phyloP scores from a whole-genome alignment of 1,139 yeast species.

The Zygosaccharomyces sapae region DNA sequence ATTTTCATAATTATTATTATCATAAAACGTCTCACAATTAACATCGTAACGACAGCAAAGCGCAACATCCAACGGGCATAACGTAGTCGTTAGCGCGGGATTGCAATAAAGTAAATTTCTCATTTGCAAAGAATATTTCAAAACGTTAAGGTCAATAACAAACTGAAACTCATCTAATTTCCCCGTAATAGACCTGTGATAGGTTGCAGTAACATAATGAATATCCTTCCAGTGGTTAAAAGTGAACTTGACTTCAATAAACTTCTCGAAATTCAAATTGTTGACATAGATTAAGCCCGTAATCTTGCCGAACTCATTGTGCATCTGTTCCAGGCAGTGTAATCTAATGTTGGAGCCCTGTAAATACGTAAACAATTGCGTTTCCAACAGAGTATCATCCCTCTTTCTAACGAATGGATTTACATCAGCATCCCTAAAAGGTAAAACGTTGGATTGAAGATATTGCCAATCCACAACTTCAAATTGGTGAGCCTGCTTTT shows the following conservation, averaged over 20 bases:
- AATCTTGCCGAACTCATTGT: slow-evolving; percentile 19
- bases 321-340: slow-evolving; percentile 19
- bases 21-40: slow-evolving; percentile 33
- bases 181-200: slow-evolving; percentile 24
- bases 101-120: slow-evolving; percentile 24
- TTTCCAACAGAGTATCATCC: slow-evolving; percentile 12
- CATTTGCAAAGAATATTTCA: slow-evolving; percentile 33
- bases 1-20: slow-evolving; percentile 33
- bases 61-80: slow-evolving; percentile 25
- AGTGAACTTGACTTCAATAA: slow-evolving; percentile 32
- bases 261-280: slow-evolving; percentile 33
- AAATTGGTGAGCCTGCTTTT: neutral
- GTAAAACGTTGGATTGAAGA: slow-evolving; percentile 11
- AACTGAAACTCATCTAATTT: slow-evolving; percentile 32
- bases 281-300: slow-evolving; percentile 29
- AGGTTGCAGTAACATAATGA: slow-evolving; percentile 30
- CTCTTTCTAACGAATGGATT: slow-evolving; percentile 11
- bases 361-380: slow-evolving; percentile 19
- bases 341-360: slow-evolving; percentile 30
- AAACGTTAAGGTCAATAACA: slow-evolving; percentile 28
- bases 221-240: slow-evolving; percentile 34
- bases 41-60: slow-evolving; percentile 34
- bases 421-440: slow-evolving; percentile 6
- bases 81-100: slow-evolving; percentile 10
- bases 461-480: slow-evolving; percentile 18